Conservation (phyloP, 495 filamentous ascomycete genomes). For the Penicillium maclennaniae region DNA sequence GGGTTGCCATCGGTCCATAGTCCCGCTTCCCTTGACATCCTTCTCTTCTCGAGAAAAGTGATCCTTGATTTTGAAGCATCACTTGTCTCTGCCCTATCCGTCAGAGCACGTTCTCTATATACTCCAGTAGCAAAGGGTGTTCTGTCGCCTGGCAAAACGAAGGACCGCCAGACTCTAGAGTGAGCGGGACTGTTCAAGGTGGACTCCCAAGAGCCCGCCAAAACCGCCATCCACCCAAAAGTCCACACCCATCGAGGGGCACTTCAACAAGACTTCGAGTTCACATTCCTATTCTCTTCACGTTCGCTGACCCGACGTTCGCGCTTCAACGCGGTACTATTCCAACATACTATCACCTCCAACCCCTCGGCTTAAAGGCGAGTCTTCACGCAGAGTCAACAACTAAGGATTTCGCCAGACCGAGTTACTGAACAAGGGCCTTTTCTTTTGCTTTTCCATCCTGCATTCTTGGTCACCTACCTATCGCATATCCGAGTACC, state of each 20-base stretch:
- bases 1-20: conserved; percentile 13
- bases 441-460: conserved; percentile 5
- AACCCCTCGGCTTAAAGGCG: conserved; percentile 41
- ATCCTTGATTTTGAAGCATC: not conserved
- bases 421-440: conserved; percentile 30
- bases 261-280: conserved; percentile 29
- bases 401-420: conserved; percentile 18
- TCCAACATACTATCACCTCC: conserved; percentile 34
- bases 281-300: conserved; percentile 38
- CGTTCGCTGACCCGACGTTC: conserved; percentile 37
- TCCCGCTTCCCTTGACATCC: conserved; percentile 10
- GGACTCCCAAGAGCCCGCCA: conserved; percentile 36
- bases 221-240: conserved; percentile 34
- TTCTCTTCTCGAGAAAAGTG: not conserved
- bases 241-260: conserved; percentile 45
- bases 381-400: conserved; percentile 40
- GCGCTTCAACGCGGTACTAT: conserved; percentile 40
- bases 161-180: conserved; percentile 29
- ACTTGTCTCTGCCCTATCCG: not conserved
- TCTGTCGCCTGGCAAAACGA: conserved; percentile 16
- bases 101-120: not conserved
- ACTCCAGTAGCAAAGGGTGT: conserved; percentile 2
- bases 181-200: conserved; percentile 47
- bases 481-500: conserved; percentile 10
- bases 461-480: conserved; percentile 1